Evolutionary conservation across 371 early-diverging fungal genomes (phyloP).

Genomic region (Circinella minor): DNA sequence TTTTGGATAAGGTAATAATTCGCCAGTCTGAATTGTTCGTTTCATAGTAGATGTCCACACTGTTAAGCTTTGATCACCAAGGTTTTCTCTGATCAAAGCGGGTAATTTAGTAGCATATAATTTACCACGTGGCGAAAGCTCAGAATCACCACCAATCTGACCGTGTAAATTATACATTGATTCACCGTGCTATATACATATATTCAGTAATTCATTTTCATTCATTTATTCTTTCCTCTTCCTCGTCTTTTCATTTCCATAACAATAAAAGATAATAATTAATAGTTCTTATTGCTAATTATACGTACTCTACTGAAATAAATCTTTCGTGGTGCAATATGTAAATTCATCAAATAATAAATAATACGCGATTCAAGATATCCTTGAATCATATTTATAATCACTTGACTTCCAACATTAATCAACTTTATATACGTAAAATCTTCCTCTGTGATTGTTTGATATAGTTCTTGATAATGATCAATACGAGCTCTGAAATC

Average conservation of each 20-base stretch:
- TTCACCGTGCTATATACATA: conserved; percentile 83
- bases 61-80: conserved; percentile 76
- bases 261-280: not conserved
- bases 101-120: conserved; percentile 88
- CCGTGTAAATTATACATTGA: conserved; percentile 85
- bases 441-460: conserved; percentile 81
- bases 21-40: conserved; percentile 90
- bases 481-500: conserved; percentile 86
- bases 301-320: conserved; percentile 77
- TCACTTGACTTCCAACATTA: conserved; percentile 90
- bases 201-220: too few relatives aligned
- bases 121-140: conserved; percentile 86
- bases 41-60: conserved; percentile 97
- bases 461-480: conserved; percentile 91
- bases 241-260: not conserved
- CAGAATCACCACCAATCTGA: conserved; percentile 95
- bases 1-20: conserved; percentile 77
- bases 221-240: not conserved
- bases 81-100: conserved; percentile 68
- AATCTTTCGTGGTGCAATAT: conserved; percentile 92
- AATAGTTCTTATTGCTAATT: too few relatives aligned
- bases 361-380: conserved; percentile 95
- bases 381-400: conserved; percentile 90
- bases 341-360: conserved; percentile 97
- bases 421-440: conserved; percentile 91